Conservation (phyloP, 1,284 basidiomycete genomes). For the Cryptococcus sp. region DNA sequence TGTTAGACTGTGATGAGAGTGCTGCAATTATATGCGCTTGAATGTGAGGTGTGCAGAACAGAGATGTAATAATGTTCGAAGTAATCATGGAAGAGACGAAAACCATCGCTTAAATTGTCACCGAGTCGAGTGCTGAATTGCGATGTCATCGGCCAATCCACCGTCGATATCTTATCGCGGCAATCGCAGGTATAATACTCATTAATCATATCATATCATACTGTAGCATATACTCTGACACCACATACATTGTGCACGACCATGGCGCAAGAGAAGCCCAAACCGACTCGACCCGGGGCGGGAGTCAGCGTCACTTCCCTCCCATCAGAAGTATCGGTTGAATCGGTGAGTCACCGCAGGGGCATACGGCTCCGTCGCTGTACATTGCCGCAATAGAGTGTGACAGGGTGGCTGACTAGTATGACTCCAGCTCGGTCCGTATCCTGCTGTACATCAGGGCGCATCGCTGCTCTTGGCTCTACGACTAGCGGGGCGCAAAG, state of each 20-base stretch:
- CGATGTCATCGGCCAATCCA: too few species aligned
- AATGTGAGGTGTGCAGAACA: not conserved
- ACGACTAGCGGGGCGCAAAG: conserved; percentile 55
- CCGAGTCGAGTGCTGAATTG: too few species aligned
- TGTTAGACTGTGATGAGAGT: too few species aligned
- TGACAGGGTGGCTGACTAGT: not conserved
- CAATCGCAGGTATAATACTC: not conserved
- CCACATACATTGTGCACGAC: too few species aligned
- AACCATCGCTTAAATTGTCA: too few species aligned
- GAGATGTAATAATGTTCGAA: too few species aligned
- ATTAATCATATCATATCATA: not conserved
- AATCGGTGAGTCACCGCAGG: not conserved
- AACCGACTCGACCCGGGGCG: not conserved
- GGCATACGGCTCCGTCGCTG: not conserved
- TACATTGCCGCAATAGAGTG: not conserved
- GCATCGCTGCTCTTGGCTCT: conserved; percentile 57
- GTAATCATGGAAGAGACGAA: too few species aligned
- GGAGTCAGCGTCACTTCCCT: not conserved
- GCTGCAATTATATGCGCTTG: too few species aligned
- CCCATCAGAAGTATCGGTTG: not conserved
- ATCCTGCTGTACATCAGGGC: conserved; percentile 43
- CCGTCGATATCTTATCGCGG: not conserved
- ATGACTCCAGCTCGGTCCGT: conserved; percentile 5
- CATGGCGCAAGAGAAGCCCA: not conserved
- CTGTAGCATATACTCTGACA: not conserved